A percentile compares a stretch with the other conserved stretches of the same genome.
Conservation (phyloP, 2,329 filamentous ascomycete genomes). For the Lachnellula arida region DNA sequence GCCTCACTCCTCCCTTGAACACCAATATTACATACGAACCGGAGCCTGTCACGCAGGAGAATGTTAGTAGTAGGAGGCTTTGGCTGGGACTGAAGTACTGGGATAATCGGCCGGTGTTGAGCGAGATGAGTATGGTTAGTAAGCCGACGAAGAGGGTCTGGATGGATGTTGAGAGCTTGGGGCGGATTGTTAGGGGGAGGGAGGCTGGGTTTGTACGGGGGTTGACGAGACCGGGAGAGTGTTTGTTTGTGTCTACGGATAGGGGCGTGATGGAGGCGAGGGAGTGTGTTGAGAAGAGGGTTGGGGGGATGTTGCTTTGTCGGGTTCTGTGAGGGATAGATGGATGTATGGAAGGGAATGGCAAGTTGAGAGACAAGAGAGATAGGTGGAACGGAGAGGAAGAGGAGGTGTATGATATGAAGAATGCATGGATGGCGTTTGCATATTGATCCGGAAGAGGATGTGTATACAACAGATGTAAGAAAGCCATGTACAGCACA, state of each 20-base stretch:
- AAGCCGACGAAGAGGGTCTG: conserved; percentile 65
- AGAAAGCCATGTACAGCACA: neutral
- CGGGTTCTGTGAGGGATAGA: conserved; percentile 44
- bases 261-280: conserved; percentile 62
- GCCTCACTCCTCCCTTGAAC: conserved; percentile 49
- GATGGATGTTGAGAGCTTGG: conserved; percentile 54
- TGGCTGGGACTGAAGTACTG: conserved; percentile 74
- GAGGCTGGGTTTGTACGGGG: conserved; percentile 57
- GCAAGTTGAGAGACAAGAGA: neutral
- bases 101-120: conserved; percentile 64
- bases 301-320: conserved; percentile 64
- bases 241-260: conserved; percentile 64
- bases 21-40: conserved; percentile 41
- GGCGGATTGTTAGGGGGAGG: conserved; percentile 53
- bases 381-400: neutral
- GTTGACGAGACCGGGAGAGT: conserved; percentile 61
- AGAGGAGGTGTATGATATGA: conserved; percentile 17
- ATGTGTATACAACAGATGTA: conserved; percentile 4
- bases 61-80: conserved; percentile 57
- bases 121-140: conserved; percentile 57
- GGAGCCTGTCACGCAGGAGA: conserved; percentile 51
- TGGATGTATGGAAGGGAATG: neutral
- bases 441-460: neutral
- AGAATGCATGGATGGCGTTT: conserved; percentile 18
- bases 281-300: conserved; percentile 64